Conservation (phyloP, 768 basidiomycete genomes). For the Rhizopogon vinicolor region DNA sequence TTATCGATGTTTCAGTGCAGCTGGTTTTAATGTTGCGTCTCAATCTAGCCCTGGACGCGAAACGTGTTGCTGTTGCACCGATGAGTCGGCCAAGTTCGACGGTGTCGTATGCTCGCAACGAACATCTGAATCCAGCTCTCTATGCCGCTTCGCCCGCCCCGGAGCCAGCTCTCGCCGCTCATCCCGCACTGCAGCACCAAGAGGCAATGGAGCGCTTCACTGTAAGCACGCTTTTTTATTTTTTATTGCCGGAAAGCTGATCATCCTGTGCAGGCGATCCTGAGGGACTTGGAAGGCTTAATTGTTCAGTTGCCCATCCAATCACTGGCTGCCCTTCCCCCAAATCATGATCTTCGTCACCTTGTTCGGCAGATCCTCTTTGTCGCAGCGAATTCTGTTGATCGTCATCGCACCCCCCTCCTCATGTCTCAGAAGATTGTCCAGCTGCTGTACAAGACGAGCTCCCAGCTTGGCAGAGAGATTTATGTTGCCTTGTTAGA, state of each 20-base stretch:
- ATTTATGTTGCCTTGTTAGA: constrained; percentile 89
- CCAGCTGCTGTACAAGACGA: constrained; percentile 88
- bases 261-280: constrained; percentile 12
- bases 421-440: constrained; percentile 96
- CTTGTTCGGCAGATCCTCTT: constrained; percentile 79
- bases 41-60: constrained; percentile 46
- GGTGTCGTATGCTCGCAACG: constrained; percentile 55
- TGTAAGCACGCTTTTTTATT: constrained; percentile 36
- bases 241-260: constrained; percentile 22
- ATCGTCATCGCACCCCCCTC: constrained; percentile 82
- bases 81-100: constrained; percentile 69
- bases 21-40: constrained; percentile 5
- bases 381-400: constrained; percentile 74
- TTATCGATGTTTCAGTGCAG: background rate
- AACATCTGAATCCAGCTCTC: constrained; percentile 35
- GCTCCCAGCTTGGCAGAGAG: constrained; percentile 82
- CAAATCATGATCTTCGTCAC: constrained; percentile 83
- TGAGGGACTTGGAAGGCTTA: constrained; percentile 74
- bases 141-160: constrained; percentile 63
- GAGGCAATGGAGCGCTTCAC: constrained; percentile 89
- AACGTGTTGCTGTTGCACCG: constrained; percentile 39
- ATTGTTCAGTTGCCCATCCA: constrained; percentile 71
- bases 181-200: constrained; percentile 54
- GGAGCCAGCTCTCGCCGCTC: constrained; percentile 41
- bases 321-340: constrained; percentile 65